Base-by-base conservation (phyloP, 2,329 filamentous ascomycete species). In the Monosporascus sp. region DNA sequence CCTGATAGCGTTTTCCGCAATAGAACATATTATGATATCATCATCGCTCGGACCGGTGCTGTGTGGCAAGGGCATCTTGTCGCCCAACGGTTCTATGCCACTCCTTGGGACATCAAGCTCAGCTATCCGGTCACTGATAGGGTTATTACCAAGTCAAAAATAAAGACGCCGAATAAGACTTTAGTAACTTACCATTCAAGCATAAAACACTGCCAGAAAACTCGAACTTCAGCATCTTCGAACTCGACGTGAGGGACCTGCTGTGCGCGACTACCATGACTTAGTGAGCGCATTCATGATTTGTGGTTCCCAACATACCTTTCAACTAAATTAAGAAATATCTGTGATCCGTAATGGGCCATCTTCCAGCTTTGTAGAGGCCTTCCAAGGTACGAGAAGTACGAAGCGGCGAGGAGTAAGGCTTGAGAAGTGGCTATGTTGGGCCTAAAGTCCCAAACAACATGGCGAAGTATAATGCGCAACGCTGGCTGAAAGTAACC, bases 191-290 rank as follows among this genome's bases (percentile, higher is more conserved):
- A 85, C 82, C 82, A 89, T 70, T 91, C 87, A 35, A 88, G 74
- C 60, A 89, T 85, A 53, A 89, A 74, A 64, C 84, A 88, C 31
- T 86, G 86, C 87, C 87, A 90, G 58, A 86, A 89, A 1, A 82
- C 80, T 53, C 86, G 76, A 40, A 80, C 71, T 52, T 78, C 75
- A 19, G 75, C 64, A 57, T 84, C 78, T 53, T 77, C 63, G 11
- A 58, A 62, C 20, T 64, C 59, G 16, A 55, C 52, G 40, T 58
- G 59, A 7, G 60, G 52, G 47, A 58, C 50, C 40, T 58, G 53
- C 8, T 55, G 49, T 37, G 58, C 57, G 41, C 59, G 60, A 40
- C 61, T 63, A 51, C 26, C 8, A 49, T 43, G 40, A 7, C 48
- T 57, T 45, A 61, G 56, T 44, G n/a, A 22, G 26, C 26, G 9